Evolutionary conservation across 495 filamentous ascomycete species (phyloP).

Genomic region (Xylaria cubensis): DNA sequence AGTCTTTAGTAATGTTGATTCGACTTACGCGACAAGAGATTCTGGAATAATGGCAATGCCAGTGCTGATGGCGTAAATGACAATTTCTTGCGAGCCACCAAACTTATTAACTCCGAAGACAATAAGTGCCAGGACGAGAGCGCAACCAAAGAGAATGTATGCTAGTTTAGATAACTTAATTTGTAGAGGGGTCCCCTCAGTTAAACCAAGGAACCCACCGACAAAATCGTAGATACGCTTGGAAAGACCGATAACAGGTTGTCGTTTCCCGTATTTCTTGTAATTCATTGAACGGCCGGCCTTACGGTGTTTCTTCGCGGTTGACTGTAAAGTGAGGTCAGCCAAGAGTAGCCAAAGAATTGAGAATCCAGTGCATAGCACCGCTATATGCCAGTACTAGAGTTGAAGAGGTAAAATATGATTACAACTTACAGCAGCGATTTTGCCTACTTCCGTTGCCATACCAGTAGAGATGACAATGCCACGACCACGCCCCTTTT

Average conservation of each 20-base stretch:
- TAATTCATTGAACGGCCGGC: slow-evolving; percentile 67
- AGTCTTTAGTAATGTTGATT: background rate
- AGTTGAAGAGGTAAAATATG: slow-evolving; percentile 51
- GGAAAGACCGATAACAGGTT: slow-evolving; percentile 62
- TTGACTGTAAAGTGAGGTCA: slow-evolving; percentile 36
- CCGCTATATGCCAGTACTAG: slow-evolving; percentile 15
- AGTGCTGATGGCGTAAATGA: slow-evolving; percentile 80
- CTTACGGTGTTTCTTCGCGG: slow-evolving; percentile 64
- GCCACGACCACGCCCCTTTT: slow-evolving; percentile 70
- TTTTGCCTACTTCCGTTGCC: slow-evolving; percentile 85
- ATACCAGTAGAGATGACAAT: slow-evolving; percentile 77
- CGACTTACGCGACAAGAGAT: slow-evolving; percentile 65
- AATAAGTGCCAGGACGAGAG: slow-evolving; percentile 76
- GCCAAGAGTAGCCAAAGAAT: background rate
- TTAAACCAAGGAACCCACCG: slow-evolving; percentile 76
- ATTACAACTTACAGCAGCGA: slow-evolving; percentile 57
- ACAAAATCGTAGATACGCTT: slow-evolving; percentile 67
- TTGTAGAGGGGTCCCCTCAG: slow-evolving; percentile 80
- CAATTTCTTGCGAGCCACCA: slow-evolving; percentile 70
- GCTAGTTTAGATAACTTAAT: slow-evolving; percentile 81
- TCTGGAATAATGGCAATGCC: slow-evolving; percentile 77
- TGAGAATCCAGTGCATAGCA: background rate
- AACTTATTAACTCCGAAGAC: slow-evolving; percentile 81
- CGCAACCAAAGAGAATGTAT: slow-evolving; percentile 75
- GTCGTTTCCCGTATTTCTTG: slow-evolving; percentile 65